Percentiles rank a stretch among this genome's conserved stretches.
These are phyloP conservation scores for Physocladia obscura DNA, from an alignment of 192 early-diverging fungal species.

Conservation along the genomic window DNA sequence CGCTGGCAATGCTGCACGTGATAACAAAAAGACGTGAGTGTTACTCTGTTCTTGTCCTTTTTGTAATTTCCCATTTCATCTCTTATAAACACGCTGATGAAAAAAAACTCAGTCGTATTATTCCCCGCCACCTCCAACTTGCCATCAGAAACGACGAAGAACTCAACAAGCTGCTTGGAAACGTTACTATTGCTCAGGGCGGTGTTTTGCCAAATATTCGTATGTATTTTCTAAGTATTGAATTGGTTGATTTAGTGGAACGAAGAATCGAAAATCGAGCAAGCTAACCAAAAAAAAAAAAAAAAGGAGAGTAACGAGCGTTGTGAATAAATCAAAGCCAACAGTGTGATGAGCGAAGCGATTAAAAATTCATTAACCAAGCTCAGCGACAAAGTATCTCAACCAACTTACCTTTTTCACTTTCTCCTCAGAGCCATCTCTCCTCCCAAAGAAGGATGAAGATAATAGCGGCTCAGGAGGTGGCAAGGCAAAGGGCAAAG, in stretches of 20 bases:
- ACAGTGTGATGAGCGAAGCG: too few relatives aligned
- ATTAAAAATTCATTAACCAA: background rate
- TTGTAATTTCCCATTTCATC: background rate
- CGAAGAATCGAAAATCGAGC: too few relatives aligned
- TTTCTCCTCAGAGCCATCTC: conserved; percentile 13
- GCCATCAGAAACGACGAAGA: conserved; percentile 97
- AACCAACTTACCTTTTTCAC: too few relatives aligned
- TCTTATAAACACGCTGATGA: background rate
- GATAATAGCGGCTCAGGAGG: background rate
- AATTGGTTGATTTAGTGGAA: too few relatives aligned
- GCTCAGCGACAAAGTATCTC: too few relatives aligned
- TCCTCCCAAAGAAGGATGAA: conserved; percentile 24
- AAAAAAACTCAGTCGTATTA: conserved; percentile 63
- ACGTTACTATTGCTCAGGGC: conserved; percentile 89
- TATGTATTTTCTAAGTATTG: too few relatives aligned
- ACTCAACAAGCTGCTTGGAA: conserved; percentile 86
- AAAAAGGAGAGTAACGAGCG: too few relatives aligned
- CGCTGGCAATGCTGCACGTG: conserved; percentile 91
- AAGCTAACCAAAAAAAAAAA: too few relatives aligned
- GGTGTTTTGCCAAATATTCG: conserved; percentile 71
- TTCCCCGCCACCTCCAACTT: conserved; percentile 91
- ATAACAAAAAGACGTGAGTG: conserved; percentile 75
- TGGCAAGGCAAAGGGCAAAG: background rate
- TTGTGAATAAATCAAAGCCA: too few relatives aligned
- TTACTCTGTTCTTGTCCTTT: background rate